Percentiles rank a stretch among this genome's conserved stretches.
These are phyloP conservation scores for Talaromyces nanjingensis DNA, from an alignment of 495 filamentous ascomycete species.

Conservation along the genomic window DNA sequence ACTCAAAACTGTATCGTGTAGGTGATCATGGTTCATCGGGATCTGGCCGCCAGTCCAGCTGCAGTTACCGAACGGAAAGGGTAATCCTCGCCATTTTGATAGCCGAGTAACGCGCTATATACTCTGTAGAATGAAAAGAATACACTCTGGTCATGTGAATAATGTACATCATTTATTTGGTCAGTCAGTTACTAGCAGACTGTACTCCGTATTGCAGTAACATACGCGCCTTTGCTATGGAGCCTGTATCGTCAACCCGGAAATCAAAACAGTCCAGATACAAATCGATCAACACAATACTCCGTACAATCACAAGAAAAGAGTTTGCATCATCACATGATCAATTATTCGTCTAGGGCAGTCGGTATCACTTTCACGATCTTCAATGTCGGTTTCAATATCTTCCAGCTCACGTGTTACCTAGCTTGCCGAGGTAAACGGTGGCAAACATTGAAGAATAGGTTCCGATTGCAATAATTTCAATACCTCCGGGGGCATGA, in stretches of 20 bases:
- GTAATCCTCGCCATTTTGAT: background rate
- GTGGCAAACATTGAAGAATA: background rate
- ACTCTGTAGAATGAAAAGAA: background rate
- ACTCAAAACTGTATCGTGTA: background rate
- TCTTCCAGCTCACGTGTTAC: background rate
- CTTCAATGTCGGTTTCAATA: background rate
- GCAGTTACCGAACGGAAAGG: background rate
- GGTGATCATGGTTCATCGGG: background rate
- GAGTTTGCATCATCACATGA: background rate
- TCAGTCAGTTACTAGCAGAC: background rate
- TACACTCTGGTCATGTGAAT: background rate
- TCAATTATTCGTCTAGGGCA: background rate
- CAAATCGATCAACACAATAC: background rate
- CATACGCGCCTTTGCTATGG: background rate
- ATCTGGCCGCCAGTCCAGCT: background rate
- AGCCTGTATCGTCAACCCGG: background rate
- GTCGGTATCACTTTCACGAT: background rate
- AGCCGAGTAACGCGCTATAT: background rate
- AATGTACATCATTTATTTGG: background rate
- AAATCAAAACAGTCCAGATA: background rate
- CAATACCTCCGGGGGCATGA: background rate
- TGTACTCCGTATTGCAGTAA: background rate
- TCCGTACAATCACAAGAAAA: background rate
- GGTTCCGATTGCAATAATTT: background rate
- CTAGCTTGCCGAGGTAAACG: background rate